phyloP scores from a whole-genome alignment of 305 asterid genomes.

The Fraxinus greggii region DNA sequence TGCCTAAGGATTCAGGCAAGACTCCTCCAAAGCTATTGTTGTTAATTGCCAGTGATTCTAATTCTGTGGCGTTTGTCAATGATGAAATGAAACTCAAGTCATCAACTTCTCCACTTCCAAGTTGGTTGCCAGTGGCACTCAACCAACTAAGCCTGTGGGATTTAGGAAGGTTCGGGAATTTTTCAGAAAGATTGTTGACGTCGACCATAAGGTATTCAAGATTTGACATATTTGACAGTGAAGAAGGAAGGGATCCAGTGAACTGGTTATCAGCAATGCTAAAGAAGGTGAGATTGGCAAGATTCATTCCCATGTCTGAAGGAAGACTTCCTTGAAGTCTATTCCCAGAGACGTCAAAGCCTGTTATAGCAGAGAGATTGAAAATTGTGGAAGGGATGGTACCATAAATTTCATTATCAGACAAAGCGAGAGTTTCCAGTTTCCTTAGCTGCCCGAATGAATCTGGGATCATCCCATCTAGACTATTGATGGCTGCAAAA shows the following conservation, averaged over 20 bases:
- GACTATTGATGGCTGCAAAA: conserved; percentile 18
- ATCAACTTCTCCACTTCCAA: conserved; percentile 22
- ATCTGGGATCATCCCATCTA: conserved; percentile 22
- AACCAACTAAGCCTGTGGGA: conserved; percentile 6
- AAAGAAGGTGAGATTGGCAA: conserved; percentile 20
- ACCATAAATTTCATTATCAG: conserved; percentile 22
- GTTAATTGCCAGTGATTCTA: conserved; percentile 19
- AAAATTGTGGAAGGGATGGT: conserved; percentile 24
- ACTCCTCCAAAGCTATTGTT: conserved; percentile 22
- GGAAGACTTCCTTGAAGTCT: conserved; percentile 30
- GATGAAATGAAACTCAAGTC: conserved; percentile 28
- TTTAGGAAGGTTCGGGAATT: conserved; percentile 25
- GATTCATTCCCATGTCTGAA: conserved; percentile 13
- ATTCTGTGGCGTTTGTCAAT: conserved; percentile 15
- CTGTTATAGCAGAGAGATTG: conserved; percentile 23
- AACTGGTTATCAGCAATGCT: conserved; percentile 22
- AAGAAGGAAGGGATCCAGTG: conserved; percentile 22
- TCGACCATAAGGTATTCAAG: conserved; percentile 8
- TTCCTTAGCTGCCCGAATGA: conserved; percentile 23
- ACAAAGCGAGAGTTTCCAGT: conserved; percentile 9
- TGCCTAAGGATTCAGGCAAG: conserved; percentile 19
- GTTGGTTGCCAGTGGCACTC: conserved; percentile 14
- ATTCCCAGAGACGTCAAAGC: conserved; percentile 24
- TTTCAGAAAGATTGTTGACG: conserved; percentile 20
- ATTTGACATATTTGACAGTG: conserved; percentile 23